Evolutionary conservation across 495 filamentous ascomycete genomes (phyloP), one percentile per base, ranked within the genome.

Genomic region (Neurospora terricola): DNA sequence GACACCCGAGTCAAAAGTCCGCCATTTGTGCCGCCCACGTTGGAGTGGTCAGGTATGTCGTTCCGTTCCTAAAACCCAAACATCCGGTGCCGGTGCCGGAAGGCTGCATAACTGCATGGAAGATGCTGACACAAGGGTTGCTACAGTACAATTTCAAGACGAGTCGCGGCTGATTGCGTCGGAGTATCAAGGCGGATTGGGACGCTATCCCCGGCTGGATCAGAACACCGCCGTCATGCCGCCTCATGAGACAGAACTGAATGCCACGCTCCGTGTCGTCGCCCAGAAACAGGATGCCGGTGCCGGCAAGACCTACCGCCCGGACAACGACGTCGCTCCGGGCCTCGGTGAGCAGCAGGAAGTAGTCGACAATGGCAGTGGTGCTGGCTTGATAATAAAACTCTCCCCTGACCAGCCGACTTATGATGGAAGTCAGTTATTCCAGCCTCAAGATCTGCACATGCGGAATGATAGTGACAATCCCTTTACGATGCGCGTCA

Each of bases 141-240:
- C 70, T 70, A 21, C 72, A 89, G 88, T 91, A 7, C 77, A 86
- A 70, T 97, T 99, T 75, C 87, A 91, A 74, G 96, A 98, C 78
- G 94, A 98, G 75, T 97, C 94, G 36, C 88, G 95, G 39, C 86
- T 91, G 66, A 97, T 98, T 78, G 96, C 96, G 9, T 94, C 92
- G 1, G 93, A 97, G 80, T 99, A 99, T 81, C 87, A 90, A 69
- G 94, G 94, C 7, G 96, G 96, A 1, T 81, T 91, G 62, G 87
- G 88, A 73, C 88, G 88, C 76, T 99, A 99, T 83, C 86, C 90
- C 43, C 86, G 85, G 12, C 78, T 89, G 59, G 83, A 83, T 27
- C 80, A 81, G 34, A 79, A 75, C 54, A 66, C 54, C 16, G 38
- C 73, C 36, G 69, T 71, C 39, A 77, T 76, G 10, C 77, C 79